Percentiles rank a stretch among this genome's conserved stretches.
Conservation (phyloP, 2,329 filamentous ascomycete genomes). For the Endothia cerciana region DNA sequence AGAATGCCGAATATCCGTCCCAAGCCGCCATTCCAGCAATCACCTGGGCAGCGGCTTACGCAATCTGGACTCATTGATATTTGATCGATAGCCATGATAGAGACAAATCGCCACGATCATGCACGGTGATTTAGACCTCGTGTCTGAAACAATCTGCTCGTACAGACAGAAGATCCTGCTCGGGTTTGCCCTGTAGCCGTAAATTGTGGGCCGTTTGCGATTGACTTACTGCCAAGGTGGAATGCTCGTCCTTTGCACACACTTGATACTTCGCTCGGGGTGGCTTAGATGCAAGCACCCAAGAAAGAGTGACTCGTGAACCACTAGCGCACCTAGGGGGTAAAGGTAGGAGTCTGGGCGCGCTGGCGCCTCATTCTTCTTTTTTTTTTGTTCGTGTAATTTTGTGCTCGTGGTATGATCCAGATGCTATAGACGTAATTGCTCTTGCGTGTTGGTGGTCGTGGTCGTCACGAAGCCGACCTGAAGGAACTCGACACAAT, state of each 20-base stretch:
- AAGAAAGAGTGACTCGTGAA: background rate
- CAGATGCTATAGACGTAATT: background rate
- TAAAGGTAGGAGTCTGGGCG: background rate
- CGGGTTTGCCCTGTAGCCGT: background rate
- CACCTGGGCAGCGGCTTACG: no score
- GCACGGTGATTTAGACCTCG: background rate
- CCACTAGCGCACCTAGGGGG: background rate
- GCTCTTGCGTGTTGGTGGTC: background rate
- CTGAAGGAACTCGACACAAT: background rate
- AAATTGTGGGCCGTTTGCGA: slow-evolving; percentile 3
- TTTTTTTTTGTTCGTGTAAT: background rate
- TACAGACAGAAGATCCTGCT: background rate
- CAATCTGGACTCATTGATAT: background rate
- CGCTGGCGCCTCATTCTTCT: background rate
- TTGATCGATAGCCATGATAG: background rate
- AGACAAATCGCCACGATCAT: background rate
- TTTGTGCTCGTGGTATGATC: background rate
- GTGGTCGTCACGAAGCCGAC: background rate
- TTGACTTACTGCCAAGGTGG: background rate
- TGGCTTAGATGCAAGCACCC: background rate
- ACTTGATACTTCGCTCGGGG: slow-evolving; percentile 5
- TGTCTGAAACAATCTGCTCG: background rate
- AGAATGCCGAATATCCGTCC: background rate
- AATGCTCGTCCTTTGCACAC: background rate
- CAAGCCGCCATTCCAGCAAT: background rate